A percentile compares a stretch with the other conserved stretches of the same genome.
Conservation (phyloP, 1,139 yeast genomes). For the Pichia cactophila region DNA sequence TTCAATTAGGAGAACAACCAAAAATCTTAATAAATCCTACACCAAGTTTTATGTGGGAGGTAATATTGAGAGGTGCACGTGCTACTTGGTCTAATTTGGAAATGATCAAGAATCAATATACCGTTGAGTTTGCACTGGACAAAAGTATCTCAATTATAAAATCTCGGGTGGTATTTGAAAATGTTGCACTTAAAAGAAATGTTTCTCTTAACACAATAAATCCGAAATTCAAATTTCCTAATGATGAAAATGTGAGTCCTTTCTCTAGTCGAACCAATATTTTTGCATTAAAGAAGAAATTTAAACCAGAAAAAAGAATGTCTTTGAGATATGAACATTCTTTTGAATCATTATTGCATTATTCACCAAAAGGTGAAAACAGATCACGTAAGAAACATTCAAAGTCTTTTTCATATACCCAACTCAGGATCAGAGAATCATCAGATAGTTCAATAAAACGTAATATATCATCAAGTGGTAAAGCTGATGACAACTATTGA, state of each 20-base stretch:
- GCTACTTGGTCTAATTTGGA: conserved; percentile 93
- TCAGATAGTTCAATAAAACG: not conserved
- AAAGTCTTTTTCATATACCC: conserved; percentile 6
- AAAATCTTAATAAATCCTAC: conserved; percentile 75
- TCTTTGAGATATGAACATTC: conserved; percentile 9
- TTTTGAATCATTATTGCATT: conserved; percentile 9
- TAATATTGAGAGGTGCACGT: conserved; percentile 74
- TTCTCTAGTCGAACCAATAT: conserved; percentile 1
- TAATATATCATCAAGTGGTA: not conserved
- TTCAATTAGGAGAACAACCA: conserved; percentile 48
- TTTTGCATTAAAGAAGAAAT: not conserved
- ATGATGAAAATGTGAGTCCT: conserved; percentile 2
- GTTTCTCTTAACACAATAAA: not conserved
- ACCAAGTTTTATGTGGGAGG: conserved; percentile 60
- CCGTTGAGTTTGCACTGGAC: conserved; percentile 82
- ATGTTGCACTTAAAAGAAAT: not conserved
- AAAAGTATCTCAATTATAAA: conserved; percentile 62
- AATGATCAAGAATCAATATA: conserved; percentile 78
- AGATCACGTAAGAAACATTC: conserved; percentile 1
- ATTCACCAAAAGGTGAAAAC: not conserved
- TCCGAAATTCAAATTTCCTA: not conserved
- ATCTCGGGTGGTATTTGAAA: conserved; percentile 46
- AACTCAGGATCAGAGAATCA: not conserved
- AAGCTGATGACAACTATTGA: not conserved
- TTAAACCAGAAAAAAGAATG: not conserved